Evolutionary conservation across 345 rosid genomes (phyloP).

Genomic region (Eucalyptus albens): DNA sequence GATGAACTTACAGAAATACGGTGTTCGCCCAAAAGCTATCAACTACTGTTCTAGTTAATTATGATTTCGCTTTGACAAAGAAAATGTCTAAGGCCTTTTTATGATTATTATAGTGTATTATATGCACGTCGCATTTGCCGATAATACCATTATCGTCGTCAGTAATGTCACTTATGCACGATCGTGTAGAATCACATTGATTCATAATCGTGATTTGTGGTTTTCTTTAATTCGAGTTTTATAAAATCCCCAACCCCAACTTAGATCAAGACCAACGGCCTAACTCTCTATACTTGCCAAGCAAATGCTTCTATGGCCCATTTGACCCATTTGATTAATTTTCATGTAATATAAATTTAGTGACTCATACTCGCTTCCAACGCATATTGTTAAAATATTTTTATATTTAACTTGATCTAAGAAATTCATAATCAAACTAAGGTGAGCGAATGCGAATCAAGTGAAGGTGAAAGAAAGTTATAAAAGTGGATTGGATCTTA

Average conservation of each 20-base stretch:
- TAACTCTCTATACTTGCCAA: not conserved
- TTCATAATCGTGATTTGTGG: not conserved
- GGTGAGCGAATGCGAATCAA: rapidly evolving
- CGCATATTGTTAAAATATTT: no score
- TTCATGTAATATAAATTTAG: no score
- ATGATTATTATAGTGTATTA: not conserved
- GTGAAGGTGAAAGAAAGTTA: not conserved
- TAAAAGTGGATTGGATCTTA: not conserved
- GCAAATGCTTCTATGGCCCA: not conserved
- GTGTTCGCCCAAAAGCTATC: not conserved
- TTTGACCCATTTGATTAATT: no score
- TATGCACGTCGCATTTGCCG: not conserved
- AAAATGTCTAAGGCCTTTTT: not conserved
- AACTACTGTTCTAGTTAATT: not conserved
- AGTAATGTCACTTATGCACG: not conserved
- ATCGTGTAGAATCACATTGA: not conserved
- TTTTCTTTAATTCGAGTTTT: not conserved
- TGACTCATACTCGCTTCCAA: rapidly evolving
- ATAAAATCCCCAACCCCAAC: not conserved
- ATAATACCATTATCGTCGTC: not conserved
- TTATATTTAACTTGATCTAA: no score
- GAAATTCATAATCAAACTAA: not conserved
- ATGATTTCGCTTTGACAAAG: not conserved
- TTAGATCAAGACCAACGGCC: not conserved
- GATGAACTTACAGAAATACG: not conserved